phyloP scores from a whole-genome alignment of 306 rosid genomes.

The Vigna reflexopilosa region DNA sequence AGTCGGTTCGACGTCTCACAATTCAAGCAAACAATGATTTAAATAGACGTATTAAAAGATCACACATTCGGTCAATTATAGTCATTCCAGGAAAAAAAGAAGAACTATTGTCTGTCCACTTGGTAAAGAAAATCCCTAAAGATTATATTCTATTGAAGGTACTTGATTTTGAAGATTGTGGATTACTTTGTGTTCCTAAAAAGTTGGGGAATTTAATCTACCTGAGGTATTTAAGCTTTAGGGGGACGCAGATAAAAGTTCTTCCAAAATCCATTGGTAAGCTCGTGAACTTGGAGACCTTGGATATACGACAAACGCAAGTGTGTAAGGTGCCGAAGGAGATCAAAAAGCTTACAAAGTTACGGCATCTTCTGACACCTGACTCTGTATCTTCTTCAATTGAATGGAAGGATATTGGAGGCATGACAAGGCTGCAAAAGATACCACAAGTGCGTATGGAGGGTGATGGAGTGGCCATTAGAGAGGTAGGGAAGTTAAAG shows the following conservation, averaged over 20 bases:
- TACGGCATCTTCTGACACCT: background rate
- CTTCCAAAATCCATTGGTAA: constrained; percentile 23
- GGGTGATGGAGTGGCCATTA: background rate
- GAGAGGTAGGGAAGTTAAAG: constrained; percentile 4
- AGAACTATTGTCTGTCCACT: no score
- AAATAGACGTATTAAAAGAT: background rate
- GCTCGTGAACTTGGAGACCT: constrained; percentile 4
- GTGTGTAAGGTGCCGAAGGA: background rate
- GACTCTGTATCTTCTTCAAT: no score
- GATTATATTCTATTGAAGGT: background rate
- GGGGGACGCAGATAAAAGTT: background rate
- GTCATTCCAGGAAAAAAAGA: background rate
- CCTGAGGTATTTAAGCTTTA: constrained; percentile 33
- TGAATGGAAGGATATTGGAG: background rate
- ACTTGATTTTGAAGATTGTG: constrained; percentile 12
- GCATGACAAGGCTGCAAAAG: background rate
- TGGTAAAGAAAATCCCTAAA: no score
- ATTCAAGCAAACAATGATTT: background rate
- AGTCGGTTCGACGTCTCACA: background rate
- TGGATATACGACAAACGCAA: background rate
- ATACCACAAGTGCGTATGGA: background rate
- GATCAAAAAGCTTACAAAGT: background rate
- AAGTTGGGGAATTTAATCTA: constrained; percentile 1
- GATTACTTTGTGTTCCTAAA: background rate
- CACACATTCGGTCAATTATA: background rate